A percentile compares a stretch with the other conserved stretches of the same genome.
Conservation (phyloP, 768 basidiomycete species). For the Hypholoma sublateritium region DNA sequence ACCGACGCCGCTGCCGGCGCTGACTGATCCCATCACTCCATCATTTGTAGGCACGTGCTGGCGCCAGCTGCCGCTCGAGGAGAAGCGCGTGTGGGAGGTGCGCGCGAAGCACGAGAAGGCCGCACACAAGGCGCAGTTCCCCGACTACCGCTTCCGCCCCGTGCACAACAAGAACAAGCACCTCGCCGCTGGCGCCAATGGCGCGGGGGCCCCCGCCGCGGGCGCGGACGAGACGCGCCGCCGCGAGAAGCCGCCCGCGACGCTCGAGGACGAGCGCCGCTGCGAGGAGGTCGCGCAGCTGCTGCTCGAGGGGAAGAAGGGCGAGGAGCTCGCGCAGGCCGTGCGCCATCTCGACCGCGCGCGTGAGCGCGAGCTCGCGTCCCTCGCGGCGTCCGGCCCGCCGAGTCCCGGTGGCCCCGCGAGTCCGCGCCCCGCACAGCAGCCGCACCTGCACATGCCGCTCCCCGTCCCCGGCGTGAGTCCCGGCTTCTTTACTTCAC, state of each 20-base stretch:
- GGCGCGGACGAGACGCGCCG: background rate
- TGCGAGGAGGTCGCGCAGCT: slow-evolving; percentile 69
- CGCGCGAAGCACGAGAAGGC: slow-evolving; percentile 74
- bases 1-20: slow-evolving; percentile 22
- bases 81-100: slow-evolving; percentile 73
- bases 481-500: background rate
- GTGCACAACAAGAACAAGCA: slow-evolving; percentile 52
- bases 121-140: slow-evolving; percentile 66
- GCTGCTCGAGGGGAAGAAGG: slow-evolving; percentile 68
- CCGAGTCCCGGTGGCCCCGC: background rate
- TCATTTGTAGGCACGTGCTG: slow-evolving; percentile 64
- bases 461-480: background rate
- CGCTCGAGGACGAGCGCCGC: slow-evolving; percentile 58
- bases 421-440: background rate
- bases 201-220: slow-evolving; percentile 9
- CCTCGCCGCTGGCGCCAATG: slow-evolving; percentile 2
- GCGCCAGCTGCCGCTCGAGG: slow-evolving; percentile 67
- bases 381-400: background rate
- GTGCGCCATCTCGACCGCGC: slow-evolving; percentile 51
- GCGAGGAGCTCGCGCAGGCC: slow-evolving; percentile 63
- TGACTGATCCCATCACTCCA: slow-evolving; percentile 25
- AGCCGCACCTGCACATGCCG: background rate
- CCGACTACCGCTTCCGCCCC: slow-evolving; percentile 61
- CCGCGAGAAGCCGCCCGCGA: slow-evolving; percentile 36
- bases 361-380: slow-evolving; percentile 21